Evolutionary conservation across 1,284 basidiomycete genomes (phyloP), one percentile per base, ranked within the genome.

Genomic region (Trametes polyzona): DNA sequence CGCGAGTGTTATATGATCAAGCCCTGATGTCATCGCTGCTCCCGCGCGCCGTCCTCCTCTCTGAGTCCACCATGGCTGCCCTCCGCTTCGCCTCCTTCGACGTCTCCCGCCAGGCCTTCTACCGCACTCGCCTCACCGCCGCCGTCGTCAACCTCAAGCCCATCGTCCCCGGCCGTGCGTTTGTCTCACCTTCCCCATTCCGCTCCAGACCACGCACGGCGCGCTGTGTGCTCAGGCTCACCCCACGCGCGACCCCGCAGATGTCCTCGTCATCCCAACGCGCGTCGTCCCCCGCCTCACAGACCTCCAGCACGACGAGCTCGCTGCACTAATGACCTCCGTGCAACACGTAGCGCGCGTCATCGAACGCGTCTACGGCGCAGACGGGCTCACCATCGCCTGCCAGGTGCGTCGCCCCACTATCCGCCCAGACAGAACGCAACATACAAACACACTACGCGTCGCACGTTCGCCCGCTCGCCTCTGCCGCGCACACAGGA

Each of bases 101-200:
- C 64, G 92, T 95, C 11, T 87, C 90, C 6, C 79, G 83, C 29
- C 93, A 95, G 73, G 87, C 83, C 0, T 96, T 97, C 74, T 90
- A 89, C 69, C 81, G 84, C 37, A 83, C 85, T 1, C 65, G 83
- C 0, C 76, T 89, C 12, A 86, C 89, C 0, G 89, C 85, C 69
- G 95, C 91, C 4, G 89, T 96, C 63, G 95, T 96, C 43, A 97
- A 97, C 71, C 83, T 96, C 61, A 96, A 95, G 68, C 95, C 95
- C 1, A 86, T 97, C 61, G 86, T 96, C 10, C 93, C 93, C 21
- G 95, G 95, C 41, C 94, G 94, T 96, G 71, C 75, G 93, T 81
- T 19, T 26, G 3, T 46, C 29, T n/a, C 43, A 12, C 26, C 10
- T 27, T n/a, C 26, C n/a, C n/a, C n/a, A 27, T n/a, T 43, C 37